Conservation (phyloP, 2,329 filamentous ascomycete species). For the Neonectria hederae region DNA sequence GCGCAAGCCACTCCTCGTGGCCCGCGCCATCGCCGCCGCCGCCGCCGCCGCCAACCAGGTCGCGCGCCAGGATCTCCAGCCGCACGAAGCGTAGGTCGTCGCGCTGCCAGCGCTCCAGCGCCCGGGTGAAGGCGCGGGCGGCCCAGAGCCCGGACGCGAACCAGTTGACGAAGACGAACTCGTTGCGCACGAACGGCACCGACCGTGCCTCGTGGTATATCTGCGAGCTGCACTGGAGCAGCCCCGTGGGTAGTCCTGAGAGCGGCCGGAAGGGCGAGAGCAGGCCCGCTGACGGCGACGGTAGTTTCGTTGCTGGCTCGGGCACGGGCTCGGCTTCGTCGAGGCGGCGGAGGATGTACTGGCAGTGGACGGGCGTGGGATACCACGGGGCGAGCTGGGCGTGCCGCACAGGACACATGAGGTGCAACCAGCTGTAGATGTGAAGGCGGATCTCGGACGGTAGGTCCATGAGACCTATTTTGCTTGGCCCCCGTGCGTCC, state of each 20-base stretch:
- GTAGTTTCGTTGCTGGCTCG: neutral
- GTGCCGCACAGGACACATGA: slow-evolving; percentile 50
- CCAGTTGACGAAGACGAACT: slow-evolving; percentile 59
- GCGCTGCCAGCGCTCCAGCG: slow-evolving; percentile 54
- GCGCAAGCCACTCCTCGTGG: slow-evolving; percentile 47
- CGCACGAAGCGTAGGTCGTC: slow-evolving; percentile 51
- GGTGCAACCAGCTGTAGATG: slow-evolving; percentile 56
- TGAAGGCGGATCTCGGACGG: slow-evolving; percentile 58
- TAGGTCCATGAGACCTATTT: slow-evolving; percentile 33
- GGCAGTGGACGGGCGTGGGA: slow-evolving; percentile 46
- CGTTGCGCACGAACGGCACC: slow-evolving; percentile 54
- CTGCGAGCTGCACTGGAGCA: slow-evolving; percentile 52
- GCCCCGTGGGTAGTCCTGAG: slow-evolving; percentile 51
- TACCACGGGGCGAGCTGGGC: slow-evolving; percentile 53
- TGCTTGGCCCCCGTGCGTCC: neutral
- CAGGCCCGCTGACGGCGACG: slow-evolving; percentile 6
- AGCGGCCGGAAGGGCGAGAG: slow-evolving; percentile 50
- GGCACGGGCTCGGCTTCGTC: neutral
- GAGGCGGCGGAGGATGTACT: slow-evolving; percentile 43
- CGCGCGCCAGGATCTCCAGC: slow-evolving; percentile 52
- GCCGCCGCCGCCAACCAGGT: slow-evolving; percentile 45
- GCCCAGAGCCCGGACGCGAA: slow-evolving; percentile 56
- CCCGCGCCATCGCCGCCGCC: slow-evolving; percentile 34
- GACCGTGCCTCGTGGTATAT: slow-evolving; percentile 54
- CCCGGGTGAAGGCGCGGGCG: slow-evolving; percentile 49